Conservation (phyloP, 2,329 filamentous ascomycete genomes). For the Neurospora sp. region DNA sequence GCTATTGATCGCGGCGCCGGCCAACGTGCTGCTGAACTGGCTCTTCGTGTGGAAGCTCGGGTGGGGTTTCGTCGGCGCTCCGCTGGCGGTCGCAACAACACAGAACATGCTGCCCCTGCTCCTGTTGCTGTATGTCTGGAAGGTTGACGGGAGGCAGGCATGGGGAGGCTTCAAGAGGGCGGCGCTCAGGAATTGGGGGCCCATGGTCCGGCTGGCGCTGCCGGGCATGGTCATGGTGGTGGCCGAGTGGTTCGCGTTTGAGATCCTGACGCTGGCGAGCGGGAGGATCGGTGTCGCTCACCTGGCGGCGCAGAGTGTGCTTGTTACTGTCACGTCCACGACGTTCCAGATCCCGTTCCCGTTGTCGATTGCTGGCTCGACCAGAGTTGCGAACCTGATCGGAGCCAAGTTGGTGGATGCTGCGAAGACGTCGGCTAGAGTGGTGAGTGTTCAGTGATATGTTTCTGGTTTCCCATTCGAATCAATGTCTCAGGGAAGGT, state of each 20-base stretch:
- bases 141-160: slow-evolving; percentile 62
- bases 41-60: slow-evolving; percentile 63
- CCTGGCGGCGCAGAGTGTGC: slow-evolving; percentile 79
- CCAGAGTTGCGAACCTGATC: slow-evolving; percentile 84
- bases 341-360: slow-evolving; percentile 92
- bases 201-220: slow-evolving; percentile 79
- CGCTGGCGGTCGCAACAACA: slow-evolving; percentile 65
- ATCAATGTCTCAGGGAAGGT: background rate
- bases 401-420: slow-evolving; percentile 75
- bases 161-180: slow-evolving; percentile 70
- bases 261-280: slow-evolving; percentile 75
- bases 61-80: slow-evolving; percentile 66
- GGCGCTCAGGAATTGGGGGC: slow-evolving; percentile 65
- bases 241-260: slow-evolving; percentile 88
- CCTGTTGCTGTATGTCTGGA: slow-evolving; percentile 65
- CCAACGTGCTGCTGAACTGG: slow-evolving; percentile 73
- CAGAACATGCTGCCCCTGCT: slow-evolving; percentile 65
- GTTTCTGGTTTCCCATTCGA: background rate
- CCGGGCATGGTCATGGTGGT: slow-evolving; percentile 91
- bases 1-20: slow-evolving; percentile 62
- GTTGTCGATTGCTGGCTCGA: slow-evolving; percentile 78
- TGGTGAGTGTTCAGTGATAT: slow-evolving; percentile 37
- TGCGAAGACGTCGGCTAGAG: slow-evolving; percentile 70
- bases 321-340: slow-evolving; percentile 67
- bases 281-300: slow-evolving; percentile 70